Evolutionary conservation across 441 rosid species (phyloP).

Genomic region (Gossypium davidsonii): DNA sequence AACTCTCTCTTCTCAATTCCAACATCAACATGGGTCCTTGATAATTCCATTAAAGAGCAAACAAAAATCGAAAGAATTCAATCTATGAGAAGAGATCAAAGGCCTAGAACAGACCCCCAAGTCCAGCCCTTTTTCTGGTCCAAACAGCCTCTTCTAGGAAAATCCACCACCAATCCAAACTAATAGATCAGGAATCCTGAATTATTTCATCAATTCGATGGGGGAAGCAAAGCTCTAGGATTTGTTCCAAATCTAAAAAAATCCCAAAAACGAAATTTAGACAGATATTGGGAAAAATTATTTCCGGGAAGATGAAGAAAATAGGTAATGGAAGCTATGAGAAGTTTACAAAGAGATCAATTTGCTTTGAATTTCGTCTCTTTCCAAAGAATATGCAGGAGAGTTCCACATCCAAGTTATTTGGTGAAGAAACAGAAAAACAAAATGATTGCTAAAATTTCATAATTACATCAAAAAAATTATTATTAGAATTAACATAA

Average conservation of each 20-base stretch:
- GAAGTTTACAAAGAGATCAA: neutral
- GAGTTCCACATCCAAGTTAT: neutral
- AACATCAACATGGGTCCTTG: conserved; percentile 17
- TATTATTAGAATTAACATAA: neutral
- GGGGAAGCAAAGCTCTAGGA: neutral
- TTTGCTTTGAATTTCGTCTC: conserved; percentile 4
- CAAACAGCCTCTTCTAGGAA: neutral
- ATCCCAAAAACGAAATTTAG: neutral
- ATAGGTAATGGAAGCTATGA: neutral
- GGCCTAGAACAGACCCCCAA: conserved; percentile 2
- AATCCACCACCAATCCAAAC: neutral
- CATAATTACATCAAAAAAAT: neutral
- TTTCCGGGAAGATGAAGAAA: neutral
- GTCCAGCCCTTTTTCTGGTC: neutral
- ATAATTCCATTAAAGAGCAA: conserved; percentile 24
- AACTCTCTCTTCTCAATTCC: conserved; percentile 20
- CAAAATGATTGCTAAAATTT: neutral
- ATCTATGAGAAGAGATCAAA: neutral
- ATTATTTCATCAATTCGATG: neutral
- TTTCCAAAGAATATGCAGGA: conserved; percentile 2
- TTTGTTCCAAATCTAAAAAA: neutral
- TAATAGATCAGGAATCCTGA: neutral
- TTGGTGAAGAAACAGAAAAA: neutral
- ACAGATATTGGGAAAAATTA: neutral
- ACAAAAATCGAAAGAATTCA: neutral